Evolutionary conservation across 2,329 filamentous ascomycete species (phyloP), one percentile per base, ranked within the genome.

Genomic region (Teratosphaeria pseudoeucalypti): DNA sequence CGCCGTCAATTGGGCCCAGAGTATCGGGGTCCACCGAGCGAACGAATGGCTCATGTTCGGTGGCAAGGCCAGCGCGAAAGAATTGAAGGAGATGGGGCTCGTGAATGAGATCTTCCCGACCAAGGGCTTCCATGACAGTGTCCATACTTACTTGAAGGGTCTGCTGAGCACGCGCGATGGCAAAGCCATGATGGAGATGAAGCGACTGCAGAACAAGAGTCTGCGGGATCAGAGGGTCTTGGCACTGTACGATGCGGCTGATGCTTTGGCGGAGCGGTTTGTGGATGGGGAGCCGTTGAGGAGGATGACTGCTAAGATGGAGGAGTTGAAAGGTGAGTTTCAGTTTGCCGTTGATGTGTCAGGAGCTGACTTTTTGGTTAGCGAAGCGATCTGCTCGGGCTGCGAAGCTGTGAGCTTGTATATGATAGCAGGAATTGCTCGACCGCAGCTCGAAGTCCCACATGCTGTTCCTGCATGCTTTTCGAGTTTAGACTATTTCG

Each of bases 111-210:
- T 68, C 26, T 68, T 68, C 57, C 65, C 67, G 10, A 64, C 62
- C 49, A 61, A 68, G 52, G 61, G 61, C 2, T 68, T 68, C 55
- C 67, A 68, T 34, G 65, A 59, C 14, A 60, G 58, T 52, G 66
- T 68, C 23, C 65, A 67, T 49, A 57, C 56, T 1, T 64, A 67
- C 55, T 52, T 68, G 29, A 64, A 61, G 59, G 65, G 63, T 2
- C 64, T 67, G 65, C 55, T 68, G 56, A 62, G 62, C 55, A 64
- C 67, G 57, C 55, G 65, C 26, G 64, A 63, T 55, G 67, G 67
- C 9, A 67, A 64, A 56, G 63, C 60, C 11, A 66, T 68, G 66
- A 67, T 68, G 62, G 65, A 68, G 58, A 67, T 68, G 66, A 68
- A 68, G 65, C 55, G 65, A 19, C 56, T 68, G 59, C 61, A 64